Evolutionary conservation across 805 yeast species (phyloP).

Genomic region (Wickerhamomyces kurtzmanii): DNA sequence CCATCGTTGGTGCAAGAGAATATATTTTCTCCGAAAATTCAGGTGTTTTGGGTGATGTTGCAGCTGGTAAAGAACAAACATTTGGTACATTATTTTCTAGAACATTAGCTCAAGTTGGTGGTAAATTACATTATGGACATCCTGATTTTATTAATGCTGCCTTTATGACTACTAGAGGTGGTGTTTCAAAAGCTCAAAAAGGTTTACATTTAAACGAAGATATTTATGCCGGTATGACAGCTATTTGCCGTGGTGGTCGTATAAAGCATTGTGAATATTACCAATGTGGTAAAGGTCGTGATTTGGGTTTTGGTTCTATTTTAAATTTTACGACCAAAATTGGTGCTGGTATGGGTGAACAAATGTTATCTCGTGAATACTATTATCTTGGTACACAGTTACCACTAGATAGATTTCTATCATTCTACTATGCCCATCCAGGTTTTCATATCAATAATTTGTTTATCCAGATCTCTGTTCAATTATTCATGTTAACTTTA

Average conservation of each 20-base stretch:
- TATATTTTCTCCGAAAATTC: slow-evolving; percentile 81
- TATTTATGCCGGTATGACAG: slow-evolving; percentile 85
- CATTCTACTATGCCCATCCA: slow-evolving; percentile 80
- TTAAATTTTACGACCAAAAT: slow-evolving; percentile 79
- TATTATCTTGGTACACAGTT: slow-evolving; percentile 73
- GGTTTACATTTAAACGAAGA: slow-evolving; percentile 83
- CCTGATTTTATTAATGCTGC: slow-evolving; percentile 75
- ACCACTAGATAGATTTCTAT: slow-evolving; percentile 71
- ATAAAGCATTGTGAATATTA: slow-evolving; percentile 81
- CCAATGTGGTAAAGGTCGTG: slow-evolving; percentile 90
- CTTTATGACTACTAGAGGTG: slow-evolving; percentile 81
- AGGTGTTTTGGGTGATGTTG: slow-evolving; percentile 81
- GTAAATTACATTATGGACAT: slow-evolving; percentile 82
- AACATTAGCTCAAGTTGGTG: slow-evolving; percentile 78
- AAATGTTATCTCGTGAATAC: slow-evolving; percentile 76
- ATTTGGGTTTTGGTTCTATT: slow-evolving; percentile 79
- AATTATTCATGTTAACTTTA: slow-evolving; percentile 59
- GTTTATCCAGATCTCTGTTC: slow-evolving; percentile 69
- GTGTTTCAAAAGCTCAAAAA: slow-evolving; percentile 80
- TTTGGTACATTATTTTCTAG: slow-evolving; percentile 81
- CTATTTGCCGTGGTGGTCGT: slow-evolving; percentile 75
- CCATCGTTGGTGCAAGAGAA: slow-evolving; percentile 82
- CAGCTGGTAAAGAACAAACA: slow-evolving; percentile 87
- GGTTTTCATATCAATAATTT: slow-evolving; percentile 80
- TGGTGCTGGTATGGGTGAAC: slow-evolving; percentile 94